Base-by-base conservation (phyloP, 2,329 filamentous ascomycete species). In the Cytospora paraplurivora region DNA sequence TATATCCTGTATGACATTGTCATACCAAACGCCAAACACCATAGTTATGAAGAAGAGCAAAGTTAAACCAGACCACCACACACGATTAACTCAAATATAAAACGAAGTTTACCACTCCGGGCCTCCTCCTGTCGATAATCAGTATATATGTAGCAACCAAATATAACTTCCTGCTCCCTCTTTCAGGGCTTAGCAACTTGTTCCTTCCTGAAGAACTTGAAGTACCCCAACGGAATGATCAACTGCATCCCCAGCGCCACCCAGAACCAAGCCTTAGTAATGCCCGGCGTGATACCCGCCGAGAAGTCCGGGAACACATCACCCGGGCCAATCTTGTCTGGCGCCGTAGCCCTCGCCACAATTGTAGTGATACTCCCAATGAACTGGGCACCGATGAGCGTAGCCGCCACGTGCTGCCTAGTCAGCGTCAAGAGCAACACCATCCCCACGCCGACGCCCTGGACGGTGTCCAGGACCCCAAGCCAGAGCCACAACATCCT, bases 361-460 rank as follows among this genome's bases (percentile, higher is more conserved):
- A 89, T 89, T 2, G 87, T 89, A 7, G 83, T 84, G 7, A 85
- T 73, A 7, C 82, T 84, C 15, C 87, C 87, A 32, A 89, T 71
- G 11, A 88, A 79, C 72, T 90, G 87, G 3, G 86, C 85, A 2
- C 77, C 79, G 50, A 88, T 79, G 33, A 89, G 76, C 0, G 85
- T 84, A 67, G 86, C 87, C 56, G 83, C 80, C 62, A 88, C 85
- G 69, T 89, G 87, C 72, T 88, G 80, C 33, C 87, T 77, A 1
- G 87, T 89, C 68, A 88, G 73, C 1, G 86, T 89, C 70, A 88
- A 85, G 35, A 89, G 74, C 7, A 89, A 76, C 59, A 89, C 84
- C 86, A 89, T 89, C 58, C 87, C 87, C 59, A 89, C 82, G 1
- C 87, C 87, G 1, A 89, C 82, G 44, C 86, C 85, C 71, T 90